A percentile compares a stretch with the other conserved stretches of the same genome.
These are phyloP conservation scores for Akebia trifoliata DNA, from an alignment of 164 flowering plant genomes.

Conservation along the genomic window DNA sequence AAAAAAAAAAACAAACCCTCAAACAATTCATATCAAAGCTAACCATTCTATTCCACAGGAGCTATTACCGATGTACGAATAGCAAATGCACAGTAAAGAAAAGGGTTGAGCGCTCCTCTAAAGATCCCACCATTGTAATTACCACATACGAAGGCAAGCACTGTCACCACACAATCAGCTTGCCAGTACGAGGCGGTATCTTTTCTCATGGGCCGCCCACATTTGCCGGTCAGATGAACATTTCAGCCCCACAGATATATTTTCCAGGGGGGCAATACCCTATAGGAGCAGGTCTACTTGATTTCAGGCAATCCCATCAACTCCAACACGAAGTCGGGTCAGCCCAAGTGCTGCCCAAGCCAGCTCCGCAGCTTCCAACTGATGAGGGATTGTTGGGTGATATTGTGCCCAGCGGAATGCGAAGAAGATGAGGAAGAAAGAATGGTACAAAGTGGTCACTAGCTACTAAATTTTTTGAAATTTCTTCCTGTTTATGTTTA, in stretches of 20 bases:
- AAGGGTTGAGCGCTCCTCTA: constrained; percentile 73
- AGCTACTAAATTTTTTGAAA: neutral
- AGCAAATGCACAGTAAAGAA: constrained; percentile 88
- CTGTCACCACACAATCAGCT: constrained; percentile 68
- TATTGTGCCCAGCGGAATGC: constrained; percentile 60
- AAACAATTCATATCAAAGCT: neutral
- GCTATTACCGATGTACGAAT: constrained; percentile 89
- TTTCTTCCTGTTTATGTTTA: neutral
- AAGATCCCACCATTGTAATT: constrained; percentile 71
- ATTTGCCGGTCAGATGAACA: constrained; percentile 23
- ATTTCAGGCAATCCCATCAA: constrained; percentile 15
- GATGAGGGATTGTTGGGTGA: constrained; percentile 75
- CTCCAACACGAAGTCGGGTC: constrained; percentile 15
- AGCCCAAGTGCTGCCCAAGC: constrained; percentile 6
- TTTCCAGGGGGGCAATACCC: constrained; percentile 31
- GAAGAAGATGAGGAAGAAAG: constrained; percentile 30
- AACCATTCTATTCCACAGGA: constrained; percentile 31
- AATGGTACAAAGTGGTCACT: constrained; percentile 10
- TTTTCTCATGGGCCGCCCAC: constrained; percentile 26
- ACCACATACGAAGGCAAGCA: constrained; percentile 97
- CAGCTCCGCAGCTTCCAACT: constrained; percentile 18
- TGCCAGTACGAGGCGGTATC: constrained; percentile 50
- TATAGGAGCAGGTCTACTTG: constrained; percentile 13
- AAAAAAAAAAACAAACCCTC: too few relatives aligned
- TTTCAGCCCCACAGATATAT: constrained; percentile 24